phyloP scores from a whole-genome alignment of 495 filamentous ascomycete species.

The Aspergillus sclerotiicarbonarius region DNA sequence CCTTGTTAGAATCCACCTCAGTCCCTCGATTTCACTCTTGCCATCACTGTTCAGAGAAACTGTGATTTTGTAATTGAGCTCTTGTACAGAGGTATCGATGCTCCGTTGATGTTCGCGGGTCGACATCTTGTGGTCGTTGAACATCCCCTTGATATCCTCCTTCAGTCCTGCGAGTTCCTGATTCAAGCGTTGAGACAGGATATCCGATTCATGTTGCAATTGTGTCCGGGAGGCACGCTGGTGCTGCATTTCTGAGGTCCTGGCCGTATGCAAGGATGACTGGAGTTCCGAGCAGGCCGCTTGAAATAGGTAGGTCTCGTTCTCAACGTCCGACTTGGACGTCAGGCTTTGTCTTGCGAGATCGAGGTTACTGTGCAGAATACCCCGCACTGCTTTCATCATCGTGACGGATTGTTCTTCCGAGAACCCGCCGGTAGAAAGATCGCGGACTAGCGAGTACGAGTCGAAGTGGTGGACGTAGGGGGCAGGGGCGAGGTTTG shows the following conservation, averaged over 20 bases:
- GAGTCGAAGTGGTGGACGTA: conserved; percentile 98
- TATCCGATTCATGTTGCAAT: conserved; percentile 91
- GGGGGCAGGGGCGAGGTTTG: conserved; percentile 67
- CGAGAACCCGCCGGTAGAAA: conserved; percentile 67
- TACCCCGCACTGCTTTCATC: conserved; percentile 82
- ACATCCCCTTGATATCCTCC: conserved; percentile 91
- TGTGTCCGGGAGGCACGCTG: conserved; percentile 76
- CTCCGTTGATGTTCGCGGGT: conserved; percentile 79
- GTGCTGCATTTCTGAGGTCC: conserved; percentile 58
- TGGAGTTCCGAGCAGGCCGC: conserved; percentile 91
- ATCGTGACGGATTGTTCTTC: conserved; percentile 67
- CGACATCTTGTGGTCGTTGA: conserved; percentile 93
- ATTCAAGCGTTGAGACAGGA: conserved; percentile 74
- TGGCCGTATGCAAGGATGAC: conserved; percentile 64
- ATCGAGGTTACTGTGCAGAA: conserved; percentile 76
- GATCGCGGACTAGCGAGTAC: conserved; percentile 76
- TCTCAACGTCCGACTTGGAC: conserved; percentile 76
- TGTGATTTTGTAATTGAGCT: conserved; percentile 91
- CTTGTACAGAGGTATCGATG: conserved; percentile 82
- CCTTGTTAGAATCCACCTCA: conserved; percentile 87
- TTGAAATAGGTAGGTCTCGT: conserved; percentile 89
- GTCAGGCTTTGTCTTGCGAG: conserved; percentile 74
- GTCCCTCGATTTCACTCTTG: conserved; percentile 84
- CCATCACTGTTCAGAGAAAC: conserved; percentile 80
- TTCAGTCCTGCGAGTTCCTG: conserved; percentile 77